Evolutionary conservation across 2,329 filamentous ascomycete genomes (phyloP).

Genomic region (Cylindrodendrum hubeiense): DNA sequence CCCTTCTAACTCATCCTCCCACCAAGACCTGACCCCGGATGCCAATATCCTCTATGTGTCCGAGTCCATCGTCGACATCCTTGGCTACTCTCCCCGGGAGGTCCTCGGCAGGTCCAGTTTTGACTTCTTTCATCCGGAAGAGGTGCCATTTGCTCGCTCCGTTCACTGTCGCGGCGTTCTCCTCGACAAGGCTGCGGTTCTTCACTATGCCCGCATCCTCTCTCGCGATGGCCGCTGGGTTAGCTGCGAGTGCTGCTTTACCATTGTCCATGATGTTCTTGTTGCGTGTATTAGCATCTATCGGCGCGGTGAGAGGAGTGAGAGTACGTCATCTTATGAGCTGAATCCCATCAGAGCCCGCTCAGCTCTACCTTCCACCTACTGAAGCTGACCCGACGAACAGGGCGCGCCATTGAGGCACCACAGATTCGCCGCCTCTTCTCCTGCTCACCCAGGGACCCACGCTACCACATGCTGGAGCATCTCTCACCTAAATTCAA

Average conservation of each 20-base stretch:
- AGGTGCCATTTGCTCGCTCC: slow-evolving; percentile 79
- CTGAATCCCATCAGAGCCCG: background rate
- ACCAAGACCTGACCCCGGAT: slow-evolving; percentile 77
- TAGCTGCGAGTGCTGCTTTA: slow-evolving; percentile 90
- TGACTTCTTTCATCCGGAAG: slow-evolving; percentile 87
- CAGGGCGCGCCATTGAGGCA: slow-evolving; percentile 82
- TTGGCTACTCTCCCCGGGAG: slow-evolving; percentile 83
- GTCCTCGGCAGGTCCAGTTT: slow-evolving; percentile 83
- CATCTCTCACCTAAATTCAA: slow-evolving; percentile 86
- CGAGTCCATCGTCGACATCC: slow-evolving; percentile 84
- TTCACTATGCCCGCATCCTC: slow-evolving; percentile 82
- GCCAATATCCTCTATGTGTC: slow-evolving; percentile 87
- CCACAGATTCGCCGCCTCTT: slow-evolving; percentile 84
- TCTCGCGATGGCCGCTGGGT: slow-evolving; percentile 79
- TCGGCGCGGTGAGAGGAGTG: slow-evolving; percentile 73
- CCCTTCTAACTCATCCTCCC: slow-evolving; percentile 5
- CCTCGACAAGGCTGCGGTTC: slow-evolving; percentile 86
- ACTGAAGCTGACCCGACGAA: slow-evolving; percentile 18
- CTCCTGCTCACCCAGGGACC: slow-evolving; percentile 83
- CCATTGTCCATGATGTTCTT: slow-evolving; percentile 87
- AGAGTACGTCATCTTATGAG: slow-evolving; percentile 69
- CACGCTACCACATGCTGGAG: slow-evolving; percentile 90
- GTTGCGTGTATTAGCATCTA: slow-evolving; percentile 89
- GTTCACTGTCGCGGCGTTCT: slow-evolving; percentile 80
- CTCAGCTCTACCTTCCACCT: background rate